A percentile compares a stretch with the other conserved stretches of the same genome.
phyloP scores from a whole-genome alignment of 2,329 filamentous ascomycete genomes.

The Dryadomyces sulphureus region DNA sequence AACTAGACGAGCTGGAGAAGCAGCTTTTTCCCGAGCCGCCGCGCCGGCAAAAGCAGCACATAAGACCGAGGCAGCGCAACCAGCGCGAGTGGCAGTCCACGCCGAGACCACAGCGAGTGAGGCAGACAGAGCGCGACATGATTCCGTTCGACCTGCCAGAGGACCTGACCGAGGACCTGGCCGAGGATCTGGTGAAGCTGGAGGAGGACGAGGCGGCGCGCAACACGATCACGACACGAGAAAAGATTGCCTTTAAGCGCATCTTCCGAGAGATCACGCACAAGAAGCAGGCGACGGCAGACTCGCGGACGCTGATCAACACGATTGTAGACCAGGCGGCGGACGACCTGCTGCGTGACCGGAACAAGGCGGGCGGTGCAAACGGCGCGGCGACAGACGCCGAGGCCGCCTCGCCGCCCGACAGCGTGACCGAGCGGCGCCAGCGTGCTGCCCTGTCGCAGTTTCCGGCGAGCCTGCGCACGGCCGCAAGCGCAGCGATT shows the following conservation, averaged over 20 bases:
- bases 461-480: slow-evolving; percentile 25
- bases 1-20: too few relatives aligned
- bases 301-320: background rate
- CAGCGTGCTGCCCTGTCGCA: slow-evolving; percentile 21
- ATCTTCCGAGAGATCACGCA: slow-evolving; percentile 40
- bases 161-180: slow-evolving; percentile 19
- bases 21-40: too few relatives aligned
- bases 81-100: too few relatives aligned
- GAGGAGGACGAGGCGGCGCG: slow-evolving; percentile 2
- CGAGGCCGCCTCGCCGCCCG: background rate
- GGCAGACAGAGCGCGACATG: slow-evolving; percentile 15
- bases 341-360: background rate
- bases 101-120: too few relatives aligned
- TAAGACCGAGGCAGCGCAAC: too few relatives aligned
- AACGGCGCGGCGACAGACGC: background rate
- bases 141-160: slow-evolving; percentile 37
- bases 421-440: slow-evolving; percentile 8
- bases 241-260: slow-evolving; percentile 32
- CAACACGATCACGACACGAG: slow-evolving; percentile 42
- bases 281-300: background rate
- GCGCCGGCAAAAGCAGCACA: too few relatives aligned
- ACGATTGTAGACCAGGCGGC: slow-evolving; percentile 8
- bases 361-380: background rate
- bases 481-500: slow-evolving; percentile 23
- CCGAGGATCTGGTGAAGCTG: slow-evolving; percentile 8